Base-by-base conservation (phyloP, 1,284 basidiomycete genomes). In the Trametes sp. region DNA sequence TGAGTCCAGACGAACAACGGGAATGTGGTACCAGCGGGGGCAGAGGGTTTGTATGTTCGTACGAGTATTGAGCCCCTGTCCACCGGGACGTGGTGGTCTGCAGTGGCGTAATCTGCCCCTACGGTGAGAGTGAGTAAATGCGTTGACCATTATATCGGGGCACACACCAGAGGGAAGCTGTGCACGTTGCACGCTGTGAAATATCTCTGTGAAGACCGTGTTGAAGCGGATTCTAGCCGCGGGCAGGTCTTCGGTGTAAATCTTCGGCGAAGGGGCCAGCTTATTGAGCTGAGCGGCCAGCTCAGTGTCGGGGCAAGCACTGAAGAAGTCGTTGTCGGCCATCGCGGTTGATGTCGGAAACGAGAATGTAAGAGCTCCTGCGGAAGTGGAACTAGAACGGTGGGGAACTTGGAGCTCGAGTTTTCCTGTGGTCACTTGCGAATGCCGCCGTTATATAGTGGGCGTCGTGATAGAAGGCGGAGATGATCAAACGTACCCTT, bases 1-100 rank as follows among this genome's bases (percentile, higher is more conserved):
- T 65, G 64, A 1, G 36, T 24, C 64, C 64, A 65, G 9, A 55
- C 31, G 1, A 65, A n/a, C 7, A 62, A 16, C 4, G 64, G 60
- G 28, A 55, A 62, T 13, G 56, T 52, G n/a, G 54, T 11, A 3
- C 31, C 48, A 14, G 26, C 14, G n/a, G 38, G 38, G 3, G 31
- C 33, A 14, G 45, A 26, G 19, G 44, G 45, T 7, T 46, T 45
- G 16, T 54, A 28, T 11, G 50, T 28, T 23, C 53, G 53, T 1
- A 44, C 28, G 16, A 24, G 26, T n/a, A 54, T 44, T 9, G n/a
- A 4, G 13, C 53, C 53, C 9, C 41, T 41, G 16, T 54, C 53
- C 9, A 54, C 53, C 9, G 53, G 38, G 10, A 54, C 16, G 9
- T 26, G 3, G 41, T 33, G 29, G 28, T 54, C 53, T 29, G 36